phyloP scores from a whole-genome alignment of 805 yeast genomes.

The Suhomyces sp. region DNA sequence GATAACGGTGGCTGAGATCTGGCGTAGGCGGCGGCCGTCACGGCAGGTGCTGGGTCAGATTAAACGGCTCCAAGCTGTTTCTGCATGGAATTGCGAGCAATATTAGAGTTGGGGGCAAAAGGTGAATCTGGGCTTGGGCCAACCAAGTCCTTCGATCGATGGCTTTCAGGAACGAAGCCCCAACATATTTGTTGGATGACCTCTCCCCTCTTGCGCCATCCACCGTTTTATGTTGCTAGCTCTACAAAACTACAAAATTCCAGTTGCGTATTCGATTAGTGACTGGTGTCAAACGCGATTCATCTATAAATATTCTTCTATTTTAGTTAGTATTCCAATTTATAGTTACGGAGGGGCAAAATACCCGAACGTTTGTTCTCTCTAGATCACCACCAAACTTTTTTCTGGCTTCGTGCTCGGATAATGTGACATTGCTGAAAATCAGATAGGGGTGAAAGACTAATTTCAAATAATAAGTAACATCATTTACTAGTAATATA shows the following conservation, averaged over 20 bases:
- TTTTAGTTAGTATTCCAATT: neutral
- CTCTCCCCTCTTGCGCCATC: neutral
- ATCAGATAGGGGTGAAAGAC: slow-evolving; percentile 98
- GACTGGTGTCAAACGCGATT: neutral
- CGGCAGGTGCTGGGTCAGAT: neutral
- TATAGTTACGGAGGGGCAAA: neutral
- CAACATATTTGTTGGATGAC: neutral
- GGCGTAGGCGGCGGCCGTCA: neutral
- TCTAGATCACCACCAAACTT: neutral
- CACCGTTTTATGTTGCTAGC: neutral
- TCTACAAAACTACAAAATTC: neutral
- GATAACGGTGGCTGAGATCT: neutral
- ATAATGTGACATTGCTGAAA: neutral
- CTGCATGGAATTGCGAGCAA: neutral
- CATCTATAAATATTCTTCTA: neutral
- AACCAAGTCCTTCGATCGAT: neutral
- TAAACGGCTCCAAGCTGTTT: neutral
- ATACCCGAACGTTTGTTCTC: neutral
- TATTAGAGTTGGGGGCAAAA: neutral
- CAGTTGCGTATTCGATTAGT: too few relatives aligned
- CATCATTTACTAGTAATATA: slow-evolving; percentile 8
- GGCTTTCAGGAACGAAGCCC: neutral
- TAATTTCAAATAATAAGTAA: slow-evolving; percentile 15
- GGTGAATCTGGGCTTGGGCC: neutral
- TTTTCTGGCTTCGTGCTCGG: neutral